Conservation (phyloP, 1,284 basidiomycete genomes). For the Coniferiporia weirii region DNA sequence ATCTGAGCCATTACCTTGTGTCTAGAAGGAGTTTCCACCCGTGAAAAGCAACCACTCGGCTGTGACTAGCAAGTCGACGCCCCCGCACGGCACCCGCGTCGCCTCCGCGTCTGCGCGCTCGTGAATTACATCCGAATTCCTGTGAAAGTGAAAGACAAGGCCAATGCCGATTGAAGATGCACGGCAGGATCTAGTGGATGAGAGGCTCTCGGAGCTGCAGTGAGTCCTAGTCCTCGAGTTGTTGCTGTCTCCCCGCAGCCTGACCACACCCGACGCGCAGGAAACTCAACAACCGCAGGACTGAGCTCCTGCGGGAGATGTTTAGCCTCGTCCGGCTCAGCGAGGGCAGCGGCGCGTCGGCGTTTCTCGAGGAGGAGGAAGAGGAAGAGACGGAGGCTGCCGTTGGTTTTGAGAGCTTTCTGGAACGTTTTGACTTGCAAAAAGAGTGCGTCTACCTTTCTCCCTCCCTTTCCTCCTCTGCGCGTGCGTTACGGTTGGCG, state of each 20-base stretch:
- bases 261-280: conserved; percentile 30
- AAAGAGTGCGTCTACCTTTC: conserved; percentile 11
- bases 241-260: background rate
- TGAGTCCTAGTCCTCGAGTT: conserved; percentile 10
- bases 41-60: background rate
- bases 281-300: conserved; percentile 53
- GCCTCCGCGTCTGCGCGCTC: background rate
- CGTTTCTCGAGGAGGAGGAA: conserved; percentile 38
- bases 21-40: background rate
- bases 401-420: conserved; percentile 1
- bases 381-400: conserved; percentile 20
- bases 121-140: background rate
- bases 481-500: background rate
- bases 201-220: conserved; percentile 21
- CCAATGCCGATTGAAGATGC: conserved; percentile 2
- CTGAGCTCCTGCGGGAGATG: conserved; percentile 65
- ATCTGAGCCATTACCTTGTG: background rate
- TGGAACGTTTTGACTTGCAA: conserved; percentile 14
- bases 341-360: conserved; percentile 36
- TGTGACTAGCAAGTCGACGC: too few relatives aligned
- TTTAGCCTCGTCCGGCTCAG: conserved; percentile 53
- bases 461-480: background rate
- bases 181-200: conserved; percentile 18
- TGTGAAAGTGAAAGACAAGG: background rate
- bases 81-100: too few relatives aligned